Base-by-base conservation (phyloP, 257 asterid genomes). In the Jaltomata sinuosa region DNA sequence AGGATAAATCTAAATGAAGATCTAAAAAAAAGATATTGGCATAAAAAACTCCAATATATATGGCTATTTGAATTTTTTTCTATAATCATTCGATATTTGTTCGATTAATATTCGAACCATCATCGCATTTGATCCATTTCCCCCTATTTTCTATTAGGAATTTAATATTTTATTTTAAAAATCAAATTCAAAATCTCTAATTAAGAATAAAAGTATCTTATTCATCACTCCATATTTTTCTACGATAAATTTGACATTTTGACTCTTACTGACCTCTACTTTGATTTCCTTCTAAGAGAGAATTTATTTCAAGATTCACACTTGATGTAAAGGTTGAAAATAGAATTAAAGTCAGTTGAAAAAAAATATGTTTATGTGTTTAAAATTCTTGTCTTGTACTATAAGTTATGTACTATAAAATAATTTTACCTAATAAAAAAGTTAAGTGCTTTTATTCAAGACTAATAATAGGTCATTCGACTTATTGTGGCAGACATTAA, bases 401-500 rank as follows among this genome's bases (percentile, higher is more conserved):
- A 45, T 16, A 45, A 74, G 80, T 19, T 31, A 27, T 47, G 9
- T 25, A n/a, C n/a, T n/a, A 40, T 40, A 71, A 76, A 49, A 27
- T 29, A 47, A 45, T 3, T 74, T 45, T 8, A 47, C 36, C 54
- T 47, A 31, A 72, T 22, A 27, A 45, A 74, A 14, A 40, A 40
- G 15, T 76, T 14, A 38, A 76, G 42, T 76, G 62, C 62, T 76
- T 76, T 76, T 47, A 49, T 76, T 76, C 42, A 47, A 76, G 61
- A 45, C 54, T 74, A 74, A 42, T 14, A 25, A 74, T 45, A 47
- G 42, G 62, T 49, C 25, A 29, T 25, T 76, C 10, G 6, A 74
- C 38, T 22, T 74, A 74, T 45, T 65, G 22, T 74, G 81, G 81
- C 81, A 74, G 81, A 76, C 81, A 76, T 47, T 76, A 76, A 49